phyloP scores from a whole-genome alignment of 2,329 filamentous ascomycete species.

The Claviceps fusiformis region DNA sequence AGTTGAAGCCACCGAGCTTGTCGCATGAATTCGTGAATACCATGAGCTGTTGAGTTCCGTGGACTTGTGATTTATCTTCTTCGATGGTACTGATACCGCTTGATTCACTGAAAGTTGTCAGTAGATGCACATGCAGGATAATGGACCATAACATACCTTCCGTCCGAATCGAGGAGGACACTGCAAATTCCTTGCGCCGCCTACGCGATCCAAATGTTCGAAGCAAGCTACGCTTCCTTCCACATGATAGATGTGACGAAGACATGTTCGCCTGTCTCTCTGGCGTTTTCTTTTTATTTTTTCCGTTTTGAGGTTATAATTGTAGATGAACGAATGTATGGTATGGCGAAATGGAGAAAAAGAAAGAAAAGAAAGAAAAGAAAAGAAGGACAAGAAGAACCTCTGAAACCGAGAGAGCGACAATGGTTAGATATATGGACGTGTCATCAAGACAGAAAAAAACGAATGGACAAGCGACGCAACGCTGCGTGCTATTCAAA shows the following conservation, averaged over 20 bases:
- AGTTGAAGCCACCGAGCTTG: neutral
- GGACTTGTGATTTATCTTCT: neutral
- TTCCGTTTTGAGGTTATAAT: neutral
- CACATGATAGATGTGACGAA: conserved; percentile 13
- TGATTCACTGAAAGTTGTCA: neutral
- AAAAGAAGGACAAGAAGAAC: neutral
- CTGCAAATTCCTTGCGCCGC: conserved; percentile 10
- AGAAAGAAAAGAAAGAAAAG: neutral
- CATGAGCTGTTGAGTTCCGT: neutral
- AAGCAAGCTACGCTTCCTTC: conserved; percentile 19
- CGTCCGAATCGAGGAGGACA: conserved; percentile 8
- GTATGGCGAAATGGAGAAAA: too few species aligned
- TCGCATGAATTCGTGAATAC: neutral
- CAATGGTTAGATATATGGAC: conserved; percentile 1
- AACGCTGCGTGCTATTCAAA: conserved; percentile 1
- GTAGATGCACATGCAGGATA: neutral
- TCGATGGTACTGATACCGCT: neutral
- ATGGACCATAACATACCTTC: conserved; percentile 8
- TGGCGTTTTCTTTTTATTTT: neutral
- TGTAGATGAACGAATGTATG: neutral
- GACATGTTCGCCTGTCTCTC: conserved; percentile 11
- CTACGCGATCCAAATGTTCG: conserved; percentile 15
- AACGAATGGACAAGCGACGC: conserved; percentile 5
- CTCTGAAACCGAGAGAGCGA: conserved; percentile 1
- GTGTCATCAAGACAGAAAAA: neutral